These are phyloP conservation scores for Penicillium sp. DNA, from an alignment of 2,329 filamentous ascomycete species.

Conservation along the genomic window DNA sequence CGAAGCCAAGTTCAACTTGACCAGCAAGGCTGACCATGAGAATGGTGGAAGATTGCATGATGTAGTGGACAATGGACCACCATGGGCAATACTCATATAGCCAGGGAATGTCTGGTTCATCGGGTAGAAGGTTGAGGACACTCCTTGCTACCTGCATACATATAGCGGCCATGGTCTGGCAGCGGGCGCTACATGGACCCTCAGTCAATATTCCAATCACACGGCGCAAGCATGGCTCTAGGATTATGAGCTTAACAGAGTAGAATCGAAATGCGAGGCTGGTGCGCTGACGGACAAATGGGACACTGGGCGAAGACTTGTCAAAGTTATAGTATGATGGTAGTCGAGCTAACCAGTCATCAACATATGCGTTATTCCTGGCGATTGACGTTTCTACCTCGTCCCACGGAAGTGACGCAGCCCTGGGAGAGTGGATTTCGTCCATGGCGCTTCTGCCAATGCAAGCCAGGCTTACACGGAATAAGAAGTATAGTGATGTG, in stretches of 20 bases:
- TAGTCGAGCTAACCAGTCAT: conserved; percentile 40
- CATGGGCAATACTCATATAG: conserved; percentile 36
- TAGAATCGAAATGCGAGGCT: conserved; percentile 44
- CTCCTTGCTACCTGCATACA: conserved; percentile 38
- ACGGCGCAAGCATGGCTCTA: conserved; percentile 45
- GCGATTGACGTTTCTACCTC: conserved; percentile 37
- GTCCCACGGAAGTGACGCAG: conserved; percentile 33
- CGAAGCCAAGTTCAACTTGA: too few species aligned
- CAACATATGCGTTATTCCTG: conserved; percentile 34
- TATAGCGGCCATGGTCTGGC: conserved; percentile 32
- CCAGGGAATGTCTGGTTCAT: conserved; percentile 31
- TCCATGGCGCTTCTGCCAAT: conserved; percentile 38
- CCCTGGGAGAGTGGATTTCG: conserved; percentile 38
- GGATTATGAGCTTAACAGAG: conserved; percentile 42
- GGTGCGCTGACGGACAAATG: conserved; percentile 34
- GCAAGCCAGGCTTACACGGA: conserved; percentile 37
- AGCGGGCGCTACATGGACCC: conserved; percentile 26
- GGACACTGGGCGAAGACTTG: conserved; percentile 22
- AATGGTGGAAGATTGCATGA: conserved; percentile 42
- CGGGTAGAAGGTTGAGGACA: conserved; percentile 36
- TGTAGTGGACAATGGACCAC: conserved; percentile 43
- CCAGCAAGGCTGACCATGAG: conserved; percentile 40
- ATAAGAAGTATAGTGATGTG: conserved; percentile 40
- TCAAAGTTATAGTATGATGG: conserved; percentile 37
- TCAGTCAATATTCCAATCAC: conserved; percentile 22